Percentiles rank a stretch among this genome's conserved stretches.
phyloP scores from a whole-genome alignment of 2,329 filamentous ascomycete species.

The Oidium heveae region DNA sequence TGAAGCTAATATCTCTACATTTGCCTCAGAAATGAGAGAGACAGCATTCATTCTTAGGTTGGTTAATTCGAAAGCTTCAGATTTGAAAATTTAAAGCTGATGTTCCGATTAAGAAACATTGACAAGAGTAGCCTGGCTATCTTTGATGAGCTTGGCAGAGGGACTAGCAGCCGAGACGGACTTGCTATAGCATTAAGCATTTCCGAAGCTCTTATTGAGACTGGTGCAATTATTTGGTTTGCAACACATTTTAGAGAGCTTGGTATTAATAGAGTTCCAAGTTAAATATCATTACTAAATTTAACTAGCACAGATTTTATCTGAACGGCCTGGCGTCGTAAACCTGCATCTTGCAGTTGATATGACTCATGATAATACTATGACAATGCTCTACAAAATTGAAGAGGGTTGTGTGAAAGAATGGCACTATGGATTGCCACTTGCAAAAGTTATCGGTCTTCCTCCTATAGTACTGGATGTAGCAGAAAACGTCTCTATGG shows the following conservation, averaged over 20 bases:
- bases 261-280: conserved; percentile 14
- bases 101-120: conserved; percentile 30
- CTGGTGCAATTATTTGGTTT: conserved; percentile 64
- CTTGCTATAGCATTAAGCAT: conserved; percentile 76
- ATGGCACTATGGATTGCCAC: conserved; percentile 58
- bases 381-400: conserved; percentile 78
- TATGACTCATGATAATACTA: conserved; percentile 28
- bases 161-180: conserved; percentile 72
- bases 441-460: conserved; percentile 52
- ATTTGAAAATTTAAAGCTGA: background rate
- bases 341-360: conserved; percentile 62
- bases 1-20: conserved; percentile 78
- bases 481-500: conserved; percentile 39
- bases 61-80: background rate
- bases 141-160: conserved; percentile 76
- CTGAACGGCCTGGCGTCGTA: conserved; percentile 51
- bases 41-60: conserved; percentile 70
- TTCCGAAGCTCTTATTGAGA: conserved; percentile 65
- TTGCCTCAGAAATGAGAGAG: conserved; percentile 85
- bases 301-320: conserved; percentile 38
- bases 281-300: conserved; percentile 1
- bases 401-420: conserved; percentile 44
- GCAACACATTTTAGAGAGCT: conserved; percentile 80
- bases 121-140: conserved; percentile 54
- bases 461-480: conserved; percentile 39